Percentiles rank a stretch among this genome's conserved stretches.
Conservation (phyloP, 2,329 filamentous ascomycete species). For the Cytospora mali region DNA sequence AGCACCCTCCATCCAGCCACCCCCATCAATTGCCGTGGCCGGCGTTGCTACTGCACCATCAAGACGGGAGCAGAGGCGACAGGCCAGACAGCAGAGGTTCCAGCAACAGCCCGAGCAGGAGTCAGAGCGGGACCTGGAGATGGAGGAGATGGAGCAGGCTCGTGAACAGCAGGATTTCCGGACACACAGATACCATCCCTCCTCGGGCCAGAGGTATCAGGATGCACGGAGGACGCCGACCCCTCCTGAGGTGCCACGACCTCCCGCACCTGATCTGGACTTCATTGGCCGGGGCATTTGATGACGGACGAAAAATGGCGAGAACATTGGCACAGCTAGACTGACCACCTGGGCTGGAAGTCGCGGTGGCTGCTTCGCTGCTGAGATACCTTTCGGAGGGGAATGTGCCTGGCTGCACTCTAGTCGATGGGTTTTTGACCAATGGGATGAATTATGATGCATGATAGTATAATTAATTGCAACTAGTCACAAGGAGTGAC, state of each 20-base stretch:
- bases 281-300: slow-evolving; percentile 25
- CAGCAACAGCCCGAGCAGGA: neutral
- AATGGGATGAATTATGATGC: neutral
- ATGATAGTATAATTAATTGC: neutral
- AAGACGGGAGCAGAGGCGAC: slow-evolving; percentile 18
- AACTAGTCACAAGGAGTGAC: neutral
- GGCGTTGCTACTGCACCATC: slow-evolving; percentile 6
- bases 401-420: neutral
- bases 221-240: slow-evolving; percentile 9
- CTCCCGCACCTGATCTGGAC: slow-evolving; percentile 14
- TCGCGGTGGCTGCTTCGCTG: neutral
- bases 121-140: slow-evolving; percentile 17
- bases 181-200: slow-evolving; percentile 23
- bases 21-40: neutral
- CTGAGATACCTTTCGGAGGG: neutral
- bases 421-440: neutral
- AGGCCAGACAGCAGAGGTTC: neutral
- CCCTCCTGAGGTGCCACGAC: slow-evolving; percentile 10
- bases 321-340: too few species aligned
- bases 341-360: neutral
- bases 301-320: neutral
- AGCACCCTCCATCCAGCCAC: neutral
- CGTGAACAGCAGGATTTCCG: slow-evolving; percentile 12
- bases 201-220: slow-evolving; percentile 21
- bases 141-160: slow-evolving; percentile 22